A percentile compares a stretch with the other conserved stretches of the same genome.
Conservation (phyloP, 2,329 filamentous ascomycete species). For the Purpureocillium lavendulum region DNA sequence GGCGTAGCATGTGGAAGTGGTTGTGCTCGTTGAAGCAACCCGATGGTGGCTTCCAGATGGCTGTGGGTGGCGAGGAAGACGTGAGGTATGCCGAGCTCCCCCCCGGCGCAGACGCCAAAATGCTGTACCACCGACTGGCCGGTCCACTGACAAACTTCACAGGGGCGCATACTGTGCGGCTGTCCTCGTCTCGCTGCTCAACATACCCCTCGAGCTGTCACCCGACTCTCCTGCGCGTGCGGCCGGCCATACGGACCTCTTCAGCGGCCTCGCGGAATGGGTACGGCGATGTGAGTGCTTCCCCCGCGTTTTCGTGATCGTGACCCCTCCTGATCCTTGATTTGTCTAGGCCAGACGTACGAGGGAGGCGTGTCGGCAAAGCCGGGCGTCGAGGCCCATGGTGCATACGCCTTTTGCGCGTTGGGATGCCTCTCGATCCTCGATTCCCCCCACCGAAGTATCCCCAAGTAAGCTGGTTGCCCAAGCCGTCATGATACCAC, state of each 20-base stretch:
- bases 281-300: slow-evolving; percentile 63
- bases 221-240: slow-evolving; percentile 59
- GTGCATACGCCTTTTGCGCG: slow-evolving; percentile 92
- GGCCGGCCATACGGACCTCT: slow-evolving; percentile 55
- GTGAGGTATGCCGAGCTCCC: slow-evolving; percentile 54
- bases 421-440: slow-evolving; percentile 83
- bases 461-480: slow-evolving; percentile 53
- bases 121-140: slow-evolving; percentile 1
- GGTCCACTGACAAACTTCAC: slow-evolving; percentile 9
- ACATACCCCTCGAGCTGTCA: slow-evolving; percentile 73
- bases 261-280: slow-evolving; percentile 70
- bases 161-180: slow-evolving; percentile 90
- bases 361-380: slow-evolving; percentile 88
- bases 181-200: slow-evolving; percentile 73
- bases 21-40: slow-evolving; percentile 77
- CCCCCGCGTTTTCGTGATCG: slow-evolving; percentile 8
- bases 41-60: slow-evolving; percentile 85
- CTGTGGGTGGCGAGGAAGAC: slow-evolving; percentile 81
- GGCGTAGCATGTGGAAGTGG: slow-evolving; percentile 84
- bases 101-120: slow-evolving; percentile 1
- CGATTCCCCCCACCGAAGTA: slow-evolving; percentile 65
- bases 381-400: slow-evolving; percentile 86
- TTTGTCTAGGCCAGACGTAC: slow-evolving; percentile 70
- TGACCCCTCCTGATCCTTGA: slow-evolving; percentile 8
- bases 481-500: slow-evolving; percentile 4